phyloP scores from a whole-genome alignment of 2,329 filamentous ascomycete species.

The Verruconis gallopava region DNA sequence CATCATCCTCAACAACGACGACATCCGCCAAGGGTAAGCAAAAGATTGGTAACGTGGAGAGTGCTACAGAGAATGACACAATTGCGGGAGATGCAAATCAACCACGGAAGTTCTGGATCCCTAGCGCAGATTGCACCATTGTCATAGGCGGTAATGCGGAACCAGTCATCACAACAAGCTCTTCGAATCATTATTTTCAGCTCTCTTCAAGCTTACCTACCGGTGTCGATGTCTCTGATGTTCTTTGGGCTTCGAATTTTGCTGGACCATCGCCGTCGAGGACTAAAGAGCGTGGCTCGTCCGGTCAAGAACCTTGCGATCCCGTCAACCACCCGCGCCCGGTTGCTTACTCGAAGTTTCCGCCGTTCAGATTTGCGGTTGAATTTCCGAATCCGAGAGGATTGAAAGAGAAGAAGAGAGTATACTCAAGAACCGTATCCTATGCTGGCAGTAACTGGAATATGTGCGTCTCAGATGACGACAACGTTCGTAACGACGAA shows the following conservation, averaged over 20 bases:
- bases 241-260: constrained; percentile 44
- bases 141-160: constrained; percentile 42
- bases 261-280: constrained; percentile 29
- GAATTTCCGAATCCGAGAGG: constrained; percentile 44
- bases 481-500: background rate
- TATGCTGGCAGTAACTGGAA: constrained; percentile 48
- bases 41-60: constrained; percentile 16
- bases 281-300: background rate
- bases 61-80: constrained; percentile 24
- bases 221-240: constrained; percentile 40
- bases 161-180: constrained; percentile 36
- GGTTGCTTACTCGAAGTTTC: constrained; percentile 39
- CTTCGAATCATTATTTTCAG: constrained; percentile 26
- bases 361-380: constrained; percentile 45
- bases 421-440: constrained; percentile 46
- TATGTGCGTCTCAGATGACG: too few species aligned
- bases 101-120: constrained; percentile 45
- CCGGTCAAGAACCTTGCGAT: background rate
- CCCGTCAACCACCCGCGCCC: constrained; percentile 22
- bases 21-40: constrained; percentile 32
- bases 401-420: constrained; percentile 45
- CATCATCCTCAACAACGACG: constrained; percentile 12
- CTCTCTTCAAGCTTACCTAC: constrained; percentile 36
- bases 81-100: constrained; percentile 42
- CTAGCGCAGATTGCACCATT: constrained; percentile 41